Base-by-base conservation (phyloP, 306 rosid genomes). In the Elaeagnus macrophylla region DNA sequence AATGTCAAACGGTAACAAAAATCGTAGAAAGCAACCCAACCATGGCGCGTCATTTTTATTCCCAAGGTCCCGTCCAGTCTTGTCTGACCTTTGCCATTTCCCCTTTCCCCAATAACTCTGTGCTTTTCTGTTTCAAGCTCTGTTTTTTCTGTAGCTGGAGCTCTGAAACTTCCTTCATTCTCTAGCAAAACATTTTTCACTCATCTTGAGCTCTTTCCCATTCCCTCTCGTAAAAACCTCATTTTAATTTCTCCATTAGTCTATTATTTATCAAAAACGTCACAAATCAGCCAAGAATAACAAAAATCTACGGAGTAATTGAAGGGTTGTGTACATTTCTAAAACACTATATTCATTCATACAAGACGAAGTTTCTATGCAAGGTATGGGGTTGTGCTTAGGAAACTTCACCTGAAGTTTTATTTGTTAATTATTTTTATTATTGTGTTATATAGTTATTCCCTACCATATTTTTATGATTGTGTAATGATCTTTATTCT, bases 61-160 rank as follows among this genome's bases (percentile, higher is more conserved):
- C 45, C 68, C 65, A 50, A 66, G 14, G 71, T 25, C 58, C 70
- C 43, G 32, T 12, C 58, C 70, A 38, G 32, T 12, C 20, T 12
- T 48, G 56, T 16, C 48, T 9, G 54, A 62, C 65, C 32, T 5
- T n/a, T n/a, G n/a, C n/a, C n/a, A n/a, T 25, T 25, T 25, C 4
- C 4, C 37, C 45, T 52, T 70, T 52, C 8, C 48, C 40, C 45
- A 13, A 55, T 55, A 36, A 37, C 46, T 36, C 35, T 59, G 80
- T 39, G 53, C 56, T 54, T 62, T 75, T 70, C 65, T 20, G 75
- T 67, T 32, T 61, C 42, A 44, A 32, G 46, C 51, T 56, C 62
- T 56, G 54, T 12, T 44, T 37, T 13, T 57, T 13, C 12, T 4
- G 32, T 44, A 36, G 35, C 41, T 15, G 48, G 20, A 13, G 17